These are phyloP conservation scores for Wickerhamia fluorescens DNA, from an alignment of 805 yeast species.

Conservation along the genomic window DNA sequence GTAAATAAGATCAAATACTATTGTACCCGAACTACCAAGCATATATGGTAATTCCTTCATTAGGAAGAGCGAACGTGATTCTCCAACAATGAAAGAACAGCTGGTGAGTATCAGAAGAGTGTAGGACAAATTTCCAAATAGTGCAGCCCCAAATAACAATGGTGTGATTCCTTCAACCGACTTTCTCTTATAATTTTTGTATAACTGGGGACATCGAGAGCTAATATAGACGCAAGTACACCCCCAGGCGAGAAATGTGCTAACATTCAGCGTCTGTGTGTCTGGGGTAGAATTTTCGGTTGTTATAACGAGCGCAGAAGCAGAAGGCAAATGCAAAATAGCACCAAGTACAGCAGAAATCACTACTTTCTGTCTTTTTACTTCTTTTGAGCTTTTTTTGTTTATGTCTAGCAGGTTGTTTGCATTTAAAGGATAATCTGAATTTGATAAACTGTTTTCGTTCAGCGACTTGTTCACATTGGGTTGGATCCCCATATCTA, in stretches of 20 bases:
- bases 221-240: conserved; percentile 70
- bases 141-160: conserved; percentile 68
- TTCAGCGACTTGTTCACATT: too few species aligned
- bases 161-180: conserved; percentile 87
- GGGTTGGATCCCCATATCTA: too few species aligned
- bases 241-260: conserved; percentile 55
- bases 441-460: too few species aligned
- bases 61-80: conserved; percentile 40
- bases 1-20: conserved; percentile 65
- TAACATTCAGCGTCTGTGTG: conserved; percentile 3
- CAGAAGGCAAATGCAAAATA: conserved; percentile 1
- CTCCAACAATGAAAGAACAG: conserved; percentile 37
- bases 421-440: too few species aligned
- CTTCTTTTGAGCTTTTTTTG: too few species aligned
- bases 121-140: conserved; percentile 72
- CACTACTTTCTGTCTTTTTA: too few species aligned
- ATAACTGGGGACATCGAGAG: conserved; percentile 79
- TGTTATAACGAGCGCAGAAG: conserved; percentile 1
- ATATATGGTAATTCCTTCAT: conserved; percentile 73
- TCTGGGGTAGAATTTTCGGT: not conserved
- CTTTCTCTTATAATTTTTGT: conserved; percentile 67
- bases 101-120: conserved; percentile 67
- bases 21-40: conserved; percentile 81
- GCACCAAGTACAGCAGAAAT: not conserved
- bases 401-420: too few species aligned